Evolutionary conservation across 164 flowering plant species (phyloP).

Genomic region (Paratinospora sagittata): DNA sequence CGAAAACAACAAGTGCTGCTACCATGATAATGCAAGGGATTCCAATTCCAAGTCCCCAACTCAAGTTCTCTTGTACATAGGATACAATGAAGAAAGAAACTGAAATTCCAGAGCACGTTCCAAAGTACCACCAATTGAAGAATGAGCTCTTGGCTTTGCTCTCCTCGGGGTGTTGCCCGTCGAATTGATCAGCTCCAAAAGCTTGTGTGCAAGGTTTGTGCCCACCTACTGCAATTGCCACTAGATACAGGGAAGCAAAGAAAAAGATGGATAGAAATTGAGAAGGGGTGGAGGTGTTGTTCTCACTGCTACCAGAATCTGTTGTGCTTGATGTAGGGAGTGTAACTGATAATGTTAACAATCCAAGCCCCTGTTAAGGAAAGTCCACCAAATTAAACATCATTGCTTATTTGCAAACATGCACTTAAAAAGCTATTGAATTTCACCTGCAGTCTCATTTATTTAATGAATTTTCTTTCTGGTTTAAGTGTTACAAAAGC

Average conservation of each 20-base stretch:
- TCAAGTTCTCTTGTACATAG: constrained; percentile 14
- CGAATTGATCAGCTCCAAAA: constrained; percentile 23
- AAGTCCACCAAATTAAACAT: too few relatives aligned
- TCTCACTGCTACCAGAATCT: neutral
- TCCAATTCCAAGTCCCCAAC: constrained; percentile 19
- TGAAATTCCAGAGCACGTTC: neutral
- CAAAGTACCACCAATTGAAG: constrained; percentile 22
- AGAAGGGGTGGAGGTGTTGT: constrained; percentile 7
- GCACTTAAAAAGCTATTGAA: too few relatives aligned
- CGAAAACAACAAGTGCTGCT: constrained; percentile 11
- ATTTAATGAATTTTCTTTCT: too few relatives aligned
- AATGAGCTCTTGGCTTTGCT: constrained; percentile 16
- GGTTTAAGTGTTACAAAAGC: too few relatives aligned
- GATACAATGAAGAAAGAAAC: constrained; percentile 2
- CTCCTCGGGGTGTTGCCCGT: constrained; percentile 2
- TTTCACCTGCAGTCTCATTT: too few relatives aligned
- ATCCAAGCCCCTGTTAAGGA: constrained; percentile 16
- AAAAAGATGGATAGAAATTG: constrained; percentile 12
- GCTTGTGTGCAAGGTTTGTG: constrained; percentile 21
- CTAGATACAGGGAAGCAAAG: constrained; percentile 22
- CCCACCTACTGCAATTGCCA: constrained; percentile 17
- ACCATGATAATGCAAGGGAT: constrained; percentile 16
- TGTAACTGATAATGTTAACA: constrained; percentile 20
- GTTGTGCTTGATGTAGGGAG: constrained; percentile 9
- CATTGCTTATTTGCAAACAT: too few relatives aligned